Percentiles rank a stretch among this genome's conserved stretches.
Conservation (phyloP, 2,329 filamentous ascomycete species). For the Plectosphaerella plurivora region DNA sequence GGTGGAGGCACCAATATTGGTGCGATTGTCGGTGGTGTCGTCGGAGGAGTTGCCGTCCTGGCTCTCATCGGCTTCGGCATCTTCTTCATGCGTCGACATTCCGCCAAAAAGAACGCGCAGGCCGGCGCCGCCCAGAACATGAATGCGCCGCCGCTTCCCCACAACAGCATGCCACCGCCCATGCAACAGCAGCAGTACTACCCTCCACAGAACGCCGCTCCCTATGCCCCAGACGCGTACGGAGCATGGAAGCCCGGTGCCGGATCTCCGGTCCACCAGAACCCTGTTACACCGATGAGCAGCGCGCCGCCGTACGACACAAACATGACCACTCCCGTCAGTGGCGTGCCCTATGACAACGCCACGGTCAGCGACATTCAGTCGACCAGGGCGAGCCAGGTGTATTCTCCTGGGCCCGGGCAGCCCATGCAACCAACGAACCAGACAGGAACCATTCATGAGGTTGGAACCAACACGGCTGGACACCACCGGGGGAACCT, state of each 20-base stretch:
- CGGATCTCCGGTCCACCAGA: neutral
- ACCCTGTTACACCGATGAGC: neutral
- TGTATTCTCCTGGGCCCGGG: neutral
- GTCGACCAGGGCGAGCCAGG: neutral
- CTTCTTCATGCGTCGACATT: constrained; percentile 15
- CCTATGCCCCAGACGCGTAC: neutral
- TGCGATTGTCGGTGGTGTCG: constrained; percentile 31
- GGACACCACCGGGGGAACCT: neutral
- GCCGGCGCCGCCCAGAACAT: neutral
- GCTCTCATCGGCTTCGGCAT: constrained; percentile 21
- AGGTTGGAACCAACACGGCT: neutral
- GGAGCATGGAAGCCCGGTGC: neutral
- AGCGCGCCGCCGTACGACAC: neutral
- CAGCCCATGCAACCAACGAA: neutral
- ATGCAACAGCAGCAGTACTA: neutral
- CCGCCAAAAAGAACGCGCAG: neutral
- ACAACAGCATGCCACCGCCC: neutral
- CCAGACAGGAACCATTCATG: neutral
- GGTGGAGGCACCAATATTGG: constrained; percentile 15
- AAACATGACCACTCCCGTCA: neutral
- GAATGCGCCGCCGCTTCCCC: neutral
- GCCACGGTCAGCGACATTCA: neutral
- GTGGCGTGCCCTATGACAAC: neutral
- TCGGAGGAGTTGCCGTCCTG: constrained; percentile 29
- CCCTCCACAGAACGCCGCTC: neutral